Base-by-base conservation (phyloP, 2,329 filamentous ascomycete genomes). In the Tolypocladium capitatum region DNA sequence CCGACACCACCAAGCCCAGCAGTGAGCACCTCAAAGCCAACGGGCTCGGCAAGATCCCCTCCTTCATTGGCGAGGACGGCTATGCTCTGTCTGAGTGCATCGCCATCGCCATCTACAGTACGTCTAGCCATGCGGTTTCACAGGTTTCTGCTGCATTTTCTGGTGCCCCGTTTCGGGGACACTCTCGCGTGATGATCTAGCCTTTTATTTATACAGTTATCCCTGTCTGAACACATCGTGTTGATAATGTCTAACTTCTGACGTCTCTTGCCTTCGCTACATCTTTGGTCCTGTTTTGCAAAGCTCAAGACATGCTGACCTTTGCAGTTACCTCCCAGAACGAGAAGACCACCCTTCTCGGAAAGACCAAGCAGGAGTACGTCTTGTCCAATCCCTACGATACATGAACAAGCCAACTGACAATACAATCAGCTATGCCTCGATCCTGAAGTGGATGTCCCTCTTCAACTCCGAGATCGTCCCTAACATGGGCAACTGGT, bases 341-440 rank as follows among this genome's bases (percentile, higher is more conserved):
- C 71, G 92, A 97, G 84, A 97, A 97, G 85, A 98, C 92, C 62
- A 94, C 89, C 60, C 89, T 98, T 58, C 83, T 98, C 62, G 92
- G 92, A 67, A 97, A 97, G 84, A 98, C 90, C 75, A 98, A 98
- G 85, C 91, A 98, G 78, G 92, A 98, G 82, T 89, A 74, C 68
- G 76, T 66, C 50, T 14, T n/a, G 18, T 13, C 20, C 2, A 13
- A 9, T n/a, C 42, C n/a, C 14, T 42, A 36, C 5, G 27, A 30
- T 34, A 24, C 7, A 11, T 18, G 48, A 18, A 13, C 10, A 28
- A 6, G 38, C 18, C 4, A 13, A 8, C 16, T 42, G 27, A 30
- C 16, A 7, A 5, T 18, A n/a, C 16, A 18, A 28, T 14, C 18
- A 81, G 78, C 68, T 91, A 97, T 72, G 92, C 92, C 61, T 90